Conservation (phyloP, 805 yeast genomes). For the Limtongozyma cylindracea region DNA sequence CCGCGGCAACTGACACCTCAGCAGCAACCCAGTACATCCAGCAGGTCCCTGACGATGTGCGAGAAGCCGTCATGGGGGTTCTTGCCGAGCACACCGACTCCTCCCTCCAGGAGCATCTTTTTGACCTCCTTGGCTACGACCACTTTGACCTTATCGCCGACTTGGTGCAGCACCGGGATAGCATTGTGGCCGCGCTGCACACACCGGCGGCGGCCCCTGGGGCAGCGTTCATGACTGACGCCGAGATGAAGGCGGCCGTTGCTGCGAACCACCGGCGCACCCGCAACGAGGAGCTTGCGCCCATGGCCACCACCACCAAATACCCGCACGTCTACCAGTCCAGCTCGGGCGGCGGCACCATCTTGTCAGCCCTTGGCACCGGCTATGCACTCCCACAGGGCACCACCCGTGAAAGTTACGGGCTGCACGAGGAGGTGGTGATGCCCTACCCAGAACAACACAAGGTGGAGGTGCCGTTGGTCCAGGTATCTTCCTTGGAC, state of each 20-base stretch:
- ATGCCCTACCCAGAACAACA: slow-evolving; percentile 50
- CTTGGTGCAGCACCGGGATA: slow-evolving; percentile 19
- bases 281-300: slow-evolving; percentile 5
- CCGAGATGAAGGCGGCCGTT: slow-evolving; percentile 10
- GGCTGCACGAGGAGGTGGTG: slow-evolving; percentile 52
- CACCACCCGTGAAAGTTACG: slow-evolving; percentile 35
- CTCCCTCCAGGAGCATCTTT: slow-evolving; percentile 41
- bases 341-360: slow-evolving; percentile 31
- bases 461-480: slow-evolving; percentile 16
- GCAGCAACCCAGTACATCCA: neutral
- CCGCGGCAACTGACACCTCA: neutral
- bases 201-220: slow-evolving; percentile 13
- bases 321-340: slow-evolving; percentile 68
- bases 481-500: slow-evolving; percentile 42
- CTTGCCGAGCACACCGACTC: slow-evolving; percentile 19
- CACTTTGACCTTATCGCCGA: slow-evolving; percentile 57
- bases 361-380: slow-evolving; percentile 55
- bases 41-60: slow-evolving; percentile 3
- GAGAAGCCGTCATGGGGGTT: slow-evolving; percentile 7
- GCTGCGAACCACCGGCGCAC: slow-evolving; percentile 11
- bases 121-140: slow-evolving; percentile 70
- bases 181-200: slow-evolving; percentile 14
- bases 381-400: slow-evolving; percentile 65
- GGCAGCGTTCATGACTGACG: slow-evolving; percentile 21
- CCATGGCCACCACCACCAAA: too few relatives aligned